Evolutionary conservation across 176 grass and related monocot genomes (phyloP), one percentile per base, ranked within the genome.

Genomic region (Otatea glauca): DNA sequence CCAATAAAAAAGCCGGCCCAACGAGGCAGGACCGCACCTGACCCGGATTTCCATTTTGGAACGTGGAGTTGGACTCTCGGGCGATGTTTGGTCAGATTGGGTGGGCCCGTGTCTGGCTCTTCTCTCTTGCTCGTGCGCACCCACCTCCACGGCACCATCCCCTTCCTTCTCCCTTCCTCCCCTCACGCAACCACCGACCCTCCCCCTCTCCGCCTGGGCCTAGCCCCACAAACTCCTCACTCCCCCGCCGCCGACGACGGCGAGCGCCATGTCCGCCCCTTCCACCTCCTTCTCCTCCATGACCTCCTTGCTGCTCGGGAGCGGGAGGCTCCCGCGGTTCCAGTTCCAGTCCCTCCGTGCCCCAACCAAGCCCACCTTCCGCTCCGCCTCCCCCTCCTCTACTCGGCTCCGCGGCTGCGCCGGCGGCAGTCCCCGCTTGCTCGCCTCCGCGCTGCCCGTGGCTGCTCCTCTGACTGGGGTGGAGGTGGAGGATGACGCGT

Each of bases 261-360:
- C 78, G 54, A 54, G 65, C 65, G 47, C 68, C 75, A 90, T 90
- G 88, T 53, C 45, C 25, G 7, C 67, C 43, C 45, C 44, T 16
- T 74, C 48, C 37, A 66, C 77, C 60, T 55, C 86, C 12, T 78
- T 20, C 59, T 25, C 39, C 55, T 81, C 78, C 64, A 35, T 79
- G 59, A 45, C 84, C 21, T 67, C 88, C 18, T 18, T 90, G 48
- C 74, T 83, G 32, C 74, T 87, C 43, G 75, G 61, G 80, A 39
- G 85, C 68, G 53, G 66, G 59, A 84, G 80, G 80, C 61, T 75
- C 51, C 76, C 92, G 84, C 87, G 79, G 74, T 14, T 89, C 44
- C 84, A 73, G 65, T 74, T 78, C 80, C 72, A 89, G 78, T 79
- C 81, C 55, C 87, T 74, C 42, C 84, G 89, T 49, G 69, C 77